These are phyloP conservation scores for Termitomyces heimii DNA, from an alignment of 768 basidiomycete genomes.

Conservation along the genomic window DNA sequence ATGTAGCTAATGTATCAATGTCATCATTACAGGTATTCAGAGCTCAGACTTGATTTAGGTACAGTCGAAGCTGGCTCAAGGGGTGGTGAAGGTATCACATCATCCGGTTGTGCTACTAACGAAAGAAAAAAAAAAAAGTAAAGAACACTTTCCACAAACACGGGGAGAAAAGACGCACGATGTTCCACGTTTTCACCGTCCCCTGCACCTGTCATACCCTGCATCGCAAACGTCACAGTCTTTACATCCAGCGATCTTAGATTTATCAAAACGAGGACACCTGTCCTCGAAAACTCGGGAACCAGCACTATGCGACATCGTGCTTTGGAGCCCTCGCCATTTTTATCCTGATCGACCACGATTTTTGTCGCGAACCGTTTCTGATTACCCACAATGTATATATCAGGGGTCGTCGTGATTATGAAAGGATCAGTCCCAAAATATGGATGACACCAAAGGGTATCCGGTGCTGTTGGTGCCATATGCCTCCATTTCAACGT, in stretches of 20 bases:
- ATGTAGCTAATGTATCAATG: not conserved
- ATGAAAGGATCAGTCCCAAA: conserved; percentile 85
- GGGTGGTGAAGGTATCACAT: not conserved
- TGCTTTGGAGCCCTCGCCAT: conserved; percentile 20
- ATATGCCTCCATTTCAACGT: conserved; percentile 93
- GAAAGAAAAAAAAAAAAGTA: not conserved
- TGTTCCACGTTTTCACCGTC: conserved; percentile 7
- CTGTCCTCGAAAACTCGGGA: conserved; percentile 76
- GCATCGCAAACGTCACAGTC: conserved; percentile 51
- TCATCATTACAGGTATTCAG: conserved; percentile 3
- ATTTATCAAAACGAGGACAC: conserved; percentile 75
- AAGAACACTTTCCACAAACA: not conserved
- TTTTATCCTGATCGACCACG: conserved; percentile 36
- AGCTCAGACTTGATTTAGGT: conserved; percentile 9
- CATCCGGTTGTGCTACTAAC: conserved; percentile 1
- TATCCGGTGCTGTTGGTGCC: conserved; percentile 98
- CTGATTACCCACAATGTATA: conserved; percentile 94
- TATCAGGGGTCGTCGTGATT: conserved; percentile 75
- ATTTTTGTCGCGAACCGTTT: conserved; percentile 73
- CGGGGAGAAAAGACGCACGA: conserved; percentile 6
- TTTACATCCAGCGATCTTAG: conserved; percentile 68
- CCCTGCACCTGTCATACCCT: conserved; percentile 34
- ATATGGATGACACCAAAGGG: conserved; percentile 97
- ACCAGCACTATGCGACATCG: conserved; percentile 73
- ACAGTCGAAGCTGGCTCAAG: conserved; percentile 8